Base-by-base conservation (phyloP, 768 basidiomycete species). In the Xerocomellus chrysenteron region DNA sequence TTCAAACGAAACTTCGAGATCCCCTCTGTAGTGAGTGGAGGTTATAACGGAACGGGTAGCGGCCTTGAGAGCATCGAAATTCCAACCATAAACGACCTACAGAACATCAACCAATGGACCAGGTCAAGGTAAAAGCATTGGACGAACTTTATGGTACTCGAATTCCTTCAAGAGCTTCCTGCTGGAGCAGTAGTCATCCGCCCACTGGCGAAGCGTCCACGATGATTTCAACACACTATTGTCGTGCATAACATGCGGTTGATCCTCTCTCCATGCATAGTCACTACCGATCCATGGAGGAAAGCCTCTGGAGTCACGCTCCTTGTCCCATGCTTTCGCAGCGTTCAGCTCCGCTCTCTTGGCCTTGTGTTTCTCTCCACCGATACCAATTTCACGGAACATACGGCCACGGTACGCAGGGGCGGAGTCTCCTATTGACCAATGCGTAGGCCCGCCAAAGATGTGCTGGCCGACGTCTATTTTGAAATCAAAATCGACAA, bases 141-240 rank as follows among this genome's bases (percentile, higher is more conserved):
- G 41, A 56, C 68, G 16, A 56, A 86, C 86, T 76, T 90, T 90
- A 24, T 79, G 74, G 58, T 91, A 88, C 7, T 81, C 77, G 65
- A 94, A 91, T 71, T 92, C 90, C 68, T 92, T 93, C 58, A 93
- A 74, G 16, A 78, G 69, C 63, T 87, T 92, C 9, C 69, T 75
- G 63, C 86, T 88, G 26, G 80, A 77, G 55, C 90, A 92, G 63
- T 91, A 93, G 54, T 88, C 85, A 61, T 92, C 89, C 9, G 90
- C 90, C 92, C 92, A 94, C 56, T 87, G 79, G 33, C 88, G 76
- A 42, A 92, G 66, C 0, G 85, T 80, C 72, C 81, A 82, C 16
- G 83, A 83, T 3, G 85, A 86, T 53, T 73, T 77, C 43, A 86
- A 68, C 8, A 68, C 62, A 32, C 61, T 65, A 14, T 49, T 36